Conservation (phyloP, 2,329 filamentous ascomycete species). For the Emergomyces pasteurianus region DNA sequence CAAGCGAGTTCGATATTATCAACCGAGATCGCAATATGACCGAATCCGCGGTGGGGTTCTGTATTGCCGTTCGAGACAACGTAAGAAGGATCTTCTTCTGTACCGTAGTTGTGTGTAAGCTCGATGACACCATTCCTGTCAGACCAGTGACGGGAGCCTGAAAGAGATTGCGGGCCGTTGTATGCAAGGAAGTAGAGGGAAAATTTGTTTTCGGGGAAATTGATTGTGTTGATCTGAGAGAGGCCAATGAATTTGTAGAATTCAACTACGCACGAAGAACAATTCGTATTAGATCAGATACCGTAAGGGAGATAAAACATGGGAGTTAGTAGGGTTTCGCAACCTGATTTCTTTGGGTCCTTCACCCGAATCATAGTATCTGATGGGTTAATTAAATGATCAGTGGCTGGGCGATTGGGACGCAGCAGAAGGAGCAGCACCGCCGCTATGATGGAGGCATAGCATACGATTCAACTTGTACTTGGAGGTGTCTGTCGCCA, state of each 20-base stretch:
- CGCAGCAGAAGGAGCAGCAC: slow-evolving; percentile 2
- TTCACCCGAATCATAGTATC: slow-evolving; percentile 76
- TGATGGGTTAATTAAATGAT: slow-evolving; percentile 11
- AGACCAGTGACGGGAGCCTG: slow-evolving; percentile 58
- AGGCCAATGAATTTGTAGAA: slow-evolving; percentile 93
- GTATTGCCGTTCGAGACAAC: slow-evolving; percentile 77
- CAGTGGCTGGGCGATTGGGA: slow-evolving; percentile 8
- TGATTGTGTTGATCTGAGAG: slow-evolving; percentile 66
- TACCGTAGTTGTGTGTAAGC: slow-evolving; percentile 75
- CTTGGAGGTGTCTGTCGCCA: slow-evolving; percentile 46
- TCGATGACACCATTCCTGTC: slow-evolving; percentile 87
- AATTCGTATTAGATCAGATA: not conserved
- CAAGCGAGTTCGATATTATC: slow-evolving; percentile 84
- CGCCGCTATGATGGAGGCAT: slow-evolving; percentile 16
- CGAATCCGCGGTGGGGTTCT: slow-evolving; percentile 75
- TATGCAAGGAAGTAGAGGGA: slow-evolving; percentile 93
- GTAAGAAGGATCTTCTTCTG: slow-evolving; percentile 71
- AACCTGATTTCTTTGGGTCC: slow-evolving; percentile 71
- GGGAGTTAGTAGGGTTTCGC: slow-evolving; percentile 10
- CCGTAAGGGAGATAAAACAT: not conserved
- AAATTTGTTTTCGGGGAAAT: slow-evolving; percentile 80
- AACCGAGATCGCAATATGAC: slow-evolving; percentile 73
- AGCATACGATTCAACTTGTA: slow-evolving; percentile 55
- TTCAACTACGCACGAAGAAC: slow-evolving; percentile 45
- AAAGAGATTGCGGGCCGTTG: slow-evolving; percentile 63